phyloP scores from a whole-genome alignment of 1,284 basidiomycete genomes.

The Lentinula novae-zelandiae region DNA sequence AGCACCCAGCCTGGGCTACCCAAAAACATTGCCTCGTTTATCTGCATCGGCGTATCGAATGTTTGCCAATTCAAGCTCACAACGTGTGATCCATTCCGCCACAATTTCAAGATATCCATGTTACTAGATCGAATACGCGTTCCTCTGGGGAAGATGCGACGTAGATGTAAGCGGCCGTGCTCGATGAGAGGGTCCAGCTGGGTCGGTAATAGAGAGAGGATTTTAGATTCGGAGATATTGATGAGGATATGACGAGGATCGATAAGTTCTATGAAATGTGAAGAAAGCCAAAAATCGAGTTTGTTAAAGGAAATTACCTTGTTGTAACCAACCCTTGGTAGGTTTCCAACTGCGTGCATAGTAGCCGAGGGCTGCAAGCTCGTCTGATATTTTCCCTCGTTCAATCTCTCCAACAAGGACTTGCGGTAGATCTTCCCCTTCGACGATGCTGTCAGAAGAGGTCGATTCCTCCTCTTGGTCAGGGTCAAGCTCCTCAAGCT shows the following conservation, averaged over 20 bases:
- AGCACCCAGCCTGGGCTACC: slow-evolving; percentile 55
- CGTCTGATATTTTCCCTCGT: slow-evolving; percentile 38
- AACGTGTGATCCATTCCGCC: slow-evolving; percentile 60
- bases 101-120: slow-evolving; percentile 49
- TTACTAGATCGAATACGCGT: slow-evolving; percentile 55
- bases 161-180: slow-evolving; percentile 42
- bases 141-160: slow-evolving; percentile 58
- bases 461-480: slow-evolving; percentile 13
- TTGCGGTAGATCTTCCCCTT: slow-evolving; percentile 16
- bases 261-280: slow-evolving; percentile 25
- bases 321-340: slow-evolving; percentile 41
- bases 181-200: slow-evolving; percentile 30
- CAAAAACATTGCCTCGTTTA: slow-evolving; percentile 65
- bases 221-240: slow-evolving; percentile 56
- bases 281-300: not conserved
- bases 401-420: slow-evolving; percentile 17
- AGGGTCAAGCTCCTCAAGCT: slow-evolving; percentile 15
- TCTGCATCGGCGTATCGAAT: slow-evolving; percentile 45
- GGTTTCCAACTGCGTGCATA: slow-evolving; percentile 62
- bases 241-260: slow-evolving; percentile 48
- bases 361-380: slow-evolving; percentile 47
- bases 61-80: slow-evolving; percentile 65
- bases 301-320: slow-evolving; percentile 25
- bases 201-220: slow-evolving; percentile 36
- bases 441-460: not conserved